These are phyloP conservation scores for Chloris gayana DNA, from an alignment of 176 grass and related monocot species.

Conservation along the genomic window DNA sequence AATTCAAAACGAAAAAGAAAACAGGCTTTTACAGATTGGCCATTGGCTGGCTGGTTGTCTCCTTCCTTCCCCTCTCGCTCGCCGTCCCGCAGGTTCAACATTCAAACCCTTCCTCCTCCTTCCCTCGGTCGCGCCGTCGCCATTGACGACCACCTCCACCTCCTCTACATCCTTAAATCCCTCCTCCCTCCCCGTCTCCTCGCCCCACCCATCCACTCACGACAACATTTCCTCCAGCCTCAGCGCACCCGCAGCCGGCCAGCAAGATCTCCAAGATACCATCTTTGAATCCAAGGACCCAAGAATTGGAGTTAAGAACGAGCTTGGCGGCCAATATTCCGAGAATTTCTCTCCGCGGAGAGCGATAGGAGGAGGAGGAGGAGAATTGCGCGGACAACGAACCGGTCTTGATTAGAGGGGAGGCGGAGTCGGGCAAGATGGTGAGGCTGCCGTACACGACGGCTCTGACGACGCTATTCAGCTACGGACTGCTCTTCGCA, in stretches of 20 bases:
- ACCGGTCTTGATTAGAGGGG: not conserved
- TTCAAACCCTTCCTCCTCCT: constrained; percentile 44
- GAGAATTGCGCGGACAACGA: not conserved
- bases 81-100: constrained; percentile 35
- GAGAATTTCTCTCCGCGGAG: not conserved
- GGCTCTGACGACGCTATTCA: constrained; percentile 73
- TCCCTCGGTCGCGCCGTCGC: constrained; percentile 29
- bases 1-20: not conserved
- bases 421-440: constrained; percentile 39
- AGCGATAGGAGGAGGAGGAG: not conserved
- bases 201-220: constrained; percentile 16
- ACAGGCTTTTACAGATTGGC: constrained; percentile 12
- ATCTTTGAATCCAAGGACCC: constrained; percentile 31
- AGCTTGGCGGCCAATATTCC: not conserved
- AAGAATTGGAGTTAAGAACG: not conserved
- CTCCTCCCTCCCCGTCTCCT: constrained; percentile 29
- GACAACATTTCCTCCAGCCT: not conserved
- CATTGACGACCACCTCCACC: constrained; percentile 53
- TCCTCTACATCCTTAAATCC: constrained; percentile 46
- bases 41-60: not conserved
- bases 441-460: constrained; percentile 85
- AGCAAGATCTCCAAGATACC: constrained; percentile 29
- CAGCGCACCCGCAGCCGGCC: not conserved
- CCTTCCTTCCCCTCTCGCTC: not conserved
- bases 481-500: constrained; percentile 80